Conservation (phyloP, 352 stramenopile species). For the Phytophthora pinifolia region DNA sequence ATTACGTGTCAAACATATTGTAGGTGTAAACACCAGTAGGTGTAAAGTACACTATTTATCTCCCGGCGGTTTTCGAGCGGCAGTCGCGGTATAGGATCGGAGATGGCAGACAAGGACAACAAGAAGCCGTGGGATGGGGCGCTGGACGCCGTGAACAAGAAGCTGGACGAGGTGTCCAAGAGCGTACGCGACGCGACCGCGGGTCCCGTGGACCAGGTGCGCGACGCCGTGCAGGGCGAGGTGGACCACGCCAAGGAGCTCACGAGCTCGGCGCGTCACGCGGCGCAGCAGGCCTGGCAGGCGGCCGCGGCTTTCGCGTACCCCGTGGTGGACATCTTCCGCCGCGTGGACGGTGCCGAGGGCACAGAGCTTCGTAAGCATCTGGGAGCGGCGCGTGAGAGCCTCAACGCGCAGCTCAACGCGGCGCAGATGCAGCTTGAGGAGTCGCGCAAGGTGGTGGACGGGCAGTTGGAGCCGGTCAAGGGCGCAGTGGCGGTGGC, state of each 20-base stretch:
- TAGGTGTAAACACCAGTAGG: neutral
- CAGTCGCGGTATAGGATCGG: too few relatives aligned
- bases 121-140: constrained; percentile 72
- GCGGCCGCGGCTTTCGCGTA: constrained; percentile 39
- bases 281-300: constrained; percentile 42
- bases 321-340: constrained; percentile 65
- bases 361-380: constrained; percentile 69
- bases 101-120: constrained; percentile 38
- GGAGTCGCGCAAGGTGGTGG: constrained; percentile 51
- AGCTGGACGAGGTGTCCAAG: constrained; percentile 54
- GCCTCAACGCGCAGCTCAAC: constrained; percentile 66
- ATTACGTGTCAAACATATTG: neutral
- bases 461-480: constrained; percentile 66
- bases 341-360: constrained; percentile 59
- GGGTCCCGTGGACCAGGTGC: constrained; percentile 46
- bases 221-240: constrained; percentile 38
- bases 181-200: constrained; percentile 38
- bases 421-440: constrained; percentile 50
- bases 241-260: constrained; percentile 65
- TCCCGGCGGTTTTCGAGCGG: too few relatives aligned
- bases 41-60: neutral
- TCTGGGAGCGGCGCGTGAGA: constrained; percentile 44
- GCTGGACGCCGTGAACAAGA: constrained; percentile 42
- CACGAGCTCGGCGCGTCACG: constrained; percentile 52
- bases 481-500: constrained; percentile 41